Evolutionary conservation across 495 filamentous ascomycete species (phyloP).

Genomic region (Friedmanniomyces endolithicus): DNA sequence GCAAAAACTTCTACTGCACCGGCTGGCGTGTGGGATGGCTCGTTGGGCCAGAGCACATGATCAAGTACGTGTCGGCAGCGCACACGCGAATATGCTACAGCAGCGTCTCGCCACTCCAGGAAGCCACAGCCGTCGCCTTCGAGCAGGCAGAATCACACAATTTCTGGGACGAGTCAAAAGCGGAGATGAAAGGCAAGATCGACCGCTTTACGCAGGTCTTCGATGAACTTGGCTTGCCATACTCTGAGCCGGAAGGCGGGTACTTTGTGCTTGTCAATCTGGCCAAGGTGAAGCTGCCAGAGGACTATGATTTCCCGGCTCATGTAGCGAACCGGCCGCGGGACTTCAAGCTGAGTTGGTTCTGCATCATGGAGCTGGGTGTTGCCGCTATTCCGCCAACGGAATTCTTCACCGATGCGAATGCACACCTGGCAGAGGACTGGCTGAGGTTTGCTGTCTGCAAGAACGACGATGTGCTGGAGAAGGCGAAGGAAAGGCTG

Average conservation of each 20-base stretch:
- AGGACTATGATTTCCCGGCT: conserved; percentile 71
- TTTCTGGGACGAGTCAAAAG: conserved; percentile 79
- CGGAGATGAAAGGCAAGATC: conserved; percentile 87
- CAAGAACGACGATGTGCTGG: conserved; percentile 83
- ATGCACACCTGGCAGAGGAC: conserved; percentile 76
- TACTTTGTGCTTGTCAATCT: conserved; percentile 96
- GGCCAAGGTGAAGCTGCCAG: conserved; percentile 66
- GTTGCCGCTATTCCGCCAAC: conserved; percentile 93
- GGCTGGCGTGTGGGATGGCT: conserved; percentile 96
- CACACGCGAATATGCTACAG: conserved; percentile 96
- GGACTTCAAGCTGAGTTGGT: conserved; percentile 92
- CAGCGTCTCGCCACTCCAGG: conserved; percentile 83
- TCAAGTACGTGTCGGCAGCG: conserved; percentile 82
- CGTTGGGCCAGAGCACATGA: conserved; percentile 75
- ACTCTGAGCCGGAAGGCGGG: conserved; percentile 85
- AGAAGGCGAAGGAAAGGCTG: conserved; percentile 78
- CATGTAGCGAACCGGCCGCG: conserved; percentile 75
- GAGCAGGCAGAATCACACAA: conserved; percentile 71
- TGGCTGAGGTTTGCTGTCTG: conserved; percentile 94
- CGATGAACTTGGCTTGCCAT: conserved; percentile 80
- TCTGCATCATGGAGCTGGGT: conserved; percentile 88
- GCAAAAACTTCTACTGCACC: conserved; percentile 96
- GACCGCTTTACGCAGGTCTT: conserved; percentile 73
- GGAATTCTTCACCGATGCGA: conserved; percentile 83
- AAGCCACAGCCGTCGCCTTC: conserved; percentile 91